These are phyloP conservation scores for Neofusicoccum kwambonambiense DNA, from an alignment of 2,329 filamentous ascomycete species.

Conservation along the genomic window DNA sequence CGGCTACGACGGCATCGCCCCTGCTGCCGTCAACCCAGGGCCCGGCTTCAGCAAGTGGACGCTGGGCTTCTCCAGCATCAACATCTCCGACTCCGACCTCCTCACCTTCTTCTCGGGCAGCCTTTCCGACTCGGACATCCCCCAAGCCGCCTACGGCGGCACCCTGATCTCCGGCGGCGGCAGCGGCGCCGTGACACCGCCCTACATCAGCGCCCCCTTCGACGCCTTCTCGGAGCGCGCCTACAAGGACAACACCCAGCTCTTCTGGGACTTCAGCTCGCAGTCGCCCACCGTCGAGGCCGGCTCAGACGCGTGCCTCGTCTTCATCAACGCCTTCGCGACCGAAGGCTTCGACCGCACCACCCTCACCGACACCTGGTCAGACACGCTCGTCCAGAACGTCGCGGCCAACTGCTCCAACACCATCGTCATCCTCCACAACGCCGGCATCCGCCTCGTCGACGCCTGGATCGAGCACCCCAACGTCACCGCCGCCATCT, in stretches of 20 bases:
- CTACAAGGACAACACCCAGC: constrained; percentile 48
- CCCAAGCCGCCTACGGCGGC: not conserved
- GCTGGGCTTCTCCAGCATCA: not conserved
- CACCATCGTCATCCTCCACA: constrained; percentile 40
- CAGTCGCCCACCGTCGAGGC: constrained; percentile 52
- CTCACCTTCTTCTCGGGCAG: not conserved
- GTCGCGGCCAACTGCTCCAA: constrained; percentile 59
- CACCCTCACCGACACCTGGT: constrained; percentile 56
- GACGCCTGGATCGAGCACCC: constrained; percentile 37
- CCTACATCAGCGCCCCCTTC: constrained; percentile 74
- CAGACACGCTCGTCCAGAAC: constrained; percentile 40
- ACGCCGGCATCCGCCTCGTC: constrained; percentile 37
- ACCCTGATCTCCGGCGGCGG: constrained; percentile 88
- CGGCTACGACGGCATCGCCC: not conserved
- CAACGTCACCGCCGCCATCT: constrained; percentile 40
- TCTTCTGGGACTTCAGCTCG: constrained; percentile 4
- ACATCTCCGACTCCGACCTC: not conserved
- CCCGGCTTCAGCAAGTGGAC: not conserved
- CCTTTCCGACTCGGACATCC: not conserved
- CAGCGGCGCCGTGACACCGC: constrained; percentile 80
- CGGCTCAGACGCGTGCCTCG: constrained; percentile 39
- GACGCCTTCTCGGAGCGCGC: constrained; percentile 64
- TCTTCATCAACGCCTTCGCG: constrained; percentile 49
- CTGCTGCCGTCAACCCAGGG: not conserved
- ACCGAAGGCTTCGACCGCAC: constrained; percentile 54